These are phyloP conservation scores for Citeromyces nyonsensis DNA, from an alignment of 805 yeast species.

Conservation along the genomic window DNA sequence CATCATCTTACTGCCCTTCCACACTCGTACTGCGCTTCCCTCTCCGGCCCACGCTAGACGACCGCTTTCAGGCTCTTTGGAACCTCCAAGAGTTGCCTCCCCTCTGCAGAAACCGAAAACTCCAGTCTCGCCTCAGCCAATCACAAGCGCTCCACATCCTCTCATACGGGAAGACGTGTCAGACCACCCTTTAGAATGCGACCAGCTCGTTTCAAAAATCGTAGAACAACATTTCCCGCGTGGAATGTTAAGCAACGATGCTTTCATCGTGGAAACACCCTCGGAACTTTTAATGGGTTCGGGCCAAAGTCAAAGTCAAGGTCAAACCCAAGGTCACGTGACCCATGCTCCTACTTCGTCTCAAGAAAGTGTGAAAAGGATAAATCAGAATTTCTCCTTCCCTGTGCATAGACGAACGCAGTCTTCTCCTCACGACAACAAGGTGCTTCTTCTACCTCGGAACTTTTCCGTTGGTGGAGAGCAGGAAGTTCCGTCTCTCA, in stretches of 20 bases:
- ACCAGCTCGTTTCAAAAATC: slow-evolving; percentile 38
- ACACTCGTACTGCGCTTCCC: neutral
- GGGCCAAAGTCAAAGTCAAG: neutral
- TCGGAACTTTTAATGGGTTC: no score
- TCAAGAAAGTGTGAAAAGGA: neutral
- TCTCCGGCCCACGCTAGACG: neutral
- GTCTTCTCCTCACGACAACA: slow-evolving; percentile 1
- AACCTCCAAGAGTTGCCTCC: slow-evolving; percentile 5
- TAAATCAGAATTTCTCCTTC: neutral
- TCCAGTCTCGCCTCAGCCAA: neutral
- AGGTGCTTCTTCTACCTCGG: no score
- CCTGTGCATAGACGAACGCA: neutral
- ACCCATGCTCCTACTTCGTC: neutral
- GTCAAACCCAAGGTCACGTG: slow-evolving; percentile 2
- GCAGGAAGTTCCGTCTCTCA: slow-evolving; percentile 13
- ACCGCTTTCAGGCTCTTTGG: neutral
- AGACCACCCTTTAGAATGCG: slow-evolving; percentile 32
- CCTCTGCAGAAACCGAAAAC: slow-evolving; percentile 3
- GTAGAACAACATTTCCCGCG: slow-evolving; percentile 45
- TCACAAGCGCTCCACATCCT: neutral
- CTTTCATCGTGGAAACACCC: slow-evolving; percentile 42
- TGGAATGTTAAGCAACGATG: slow-evolving; percentile 57
- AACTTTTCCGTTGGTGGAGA: slow-evolving; percentile 11
- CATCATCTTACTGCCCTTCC: slow-evolving; percentile 13
- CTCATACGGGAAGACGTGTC: neutral